A percentile compares a stretch with the other conserved stretches of the same genome.
phyloP scores from a whole-genome alignment of 176 grass and related monocot genomes.

The Zea luxurians region DNA sequence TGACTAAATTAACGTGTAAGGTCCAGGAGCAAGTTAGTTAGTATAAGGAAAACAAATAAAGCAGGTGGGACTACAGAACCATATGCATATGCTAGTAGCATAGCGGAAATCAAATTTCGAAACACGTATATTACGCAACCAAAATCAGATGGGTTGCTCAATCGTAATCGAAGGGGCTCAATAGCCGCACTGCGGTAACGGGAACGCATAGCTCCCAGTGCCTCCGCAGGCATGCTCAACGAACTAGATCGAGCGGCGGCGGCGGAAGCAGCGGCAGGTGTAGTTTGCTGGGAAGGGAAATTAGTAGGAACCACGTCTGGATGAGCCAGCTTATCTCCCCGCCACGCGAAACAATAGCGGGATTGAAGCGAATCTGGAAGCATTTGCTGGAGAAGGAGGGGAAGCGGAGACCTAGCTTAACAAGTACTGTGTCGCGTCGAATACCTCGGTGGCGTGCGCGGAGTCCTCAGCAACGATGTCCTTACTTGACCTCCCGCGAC shows the following conservation, averaged over 20 bases:
- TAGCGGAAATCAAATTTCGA: too few species aligned
- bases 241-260: too few species aligned
- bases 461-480: neutral
- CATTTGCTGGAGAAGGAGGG: neutral
- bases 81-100: too few species aligned
- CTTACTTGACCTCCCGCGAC: constrained; percentile 9
- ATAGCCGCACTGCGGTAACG: too few species aligned
- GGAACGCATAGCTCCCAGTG: too few species aligned
- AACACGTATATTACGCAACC: too few species aligned
- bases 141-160: neutral
- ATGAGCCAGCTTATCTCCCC: neutral
- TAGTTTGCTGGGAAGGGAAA: neutral
- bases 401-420: neutral
- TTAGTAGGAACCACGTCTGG: neutral
- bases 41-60: too few species aligned
- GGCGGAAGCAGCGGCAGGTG: too few species aligned
- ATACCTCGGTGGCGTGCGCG: constrained; percentile 14
- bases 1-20: too few species aligned
- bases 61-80: too few species aligned
- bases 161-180: neutral
- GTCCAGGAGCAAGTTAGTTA: too few species aligned
- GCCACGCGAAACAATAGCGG: neutral
- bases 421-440: neutral
- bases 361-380: neutral
- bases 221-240: too few species aligned